These are phyloP conservation scores for Durotheca rogersii DNA, from an alignment of 495 filamentous ascomycete genomes.

Conservation along the genomic window DNA sequence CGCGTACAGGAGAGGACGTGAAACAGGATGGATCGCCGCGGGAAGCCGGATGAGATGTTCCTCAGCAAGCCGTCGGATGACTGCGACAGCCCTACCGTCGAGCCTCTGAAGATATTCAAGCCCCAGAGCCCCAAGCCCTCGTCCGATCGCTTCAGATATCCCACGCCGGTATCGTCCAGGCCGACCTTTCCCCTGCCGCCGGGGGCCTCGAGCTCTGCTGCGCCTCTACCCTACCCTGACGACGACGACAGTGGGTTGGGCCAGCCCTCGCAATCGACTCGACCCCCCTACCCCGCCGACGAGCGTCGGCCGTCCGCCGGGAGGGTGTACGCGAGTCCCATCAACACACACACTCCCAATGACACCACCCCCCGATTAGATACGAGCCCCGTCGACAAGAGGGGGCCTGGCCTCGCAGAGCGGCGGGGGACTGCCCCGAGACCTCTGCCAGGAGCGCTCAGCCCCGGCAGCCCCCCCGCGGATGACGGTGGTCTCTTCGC, in stretches of 20 bases:
- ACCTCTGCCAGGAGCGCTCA: slow-evolving; percentile 60
- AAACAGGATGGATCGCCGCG: slow-evolving; percentile 50
- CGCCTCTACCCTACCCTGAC: slow-evolving; percentile 75
- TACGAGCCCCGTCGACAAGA: slow-evolving; percentile 52
- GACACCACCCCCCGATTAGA: slow-evolving; percentile 48
- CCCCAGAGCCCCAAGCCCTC: slow-evolving; percentile 54
- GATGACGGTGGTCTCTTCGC: slow-evolving; percentile 74
- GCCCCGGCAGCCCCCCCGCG: slow-evolving; percentile 68
- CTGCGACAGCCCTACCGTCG: slow-evolving; percentile 70
- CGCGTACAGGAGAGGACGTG: slow-evolving; percentile 29
- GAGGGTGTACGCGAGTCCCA: slow-evolving; percentile 41
- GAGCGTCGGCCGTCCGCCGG: slow-evolving; percentile 37
- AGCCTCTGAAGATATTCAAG: slow-evolving; percentile 85
- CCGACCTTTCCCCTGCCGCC: slow-evolving; percentile 60
- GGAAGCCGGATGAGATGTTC: slow-evolving; percentile 73
- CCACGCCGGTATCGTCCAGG: slow-evolving; percentile 45
- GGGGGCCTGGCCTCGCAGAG: slow-evolving; percentile 61
- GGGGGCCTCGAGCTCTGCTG: slow-evolving; percentile 62
- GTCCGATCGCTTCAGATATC: slow-evolving; percentile 50
- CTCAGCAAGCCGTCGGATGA: slow-evolving; percentile 59
- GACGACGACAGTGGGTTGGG: slow-evolving; percentile 55
- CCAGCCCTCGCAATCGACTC: slow-evolving; percentile 41
- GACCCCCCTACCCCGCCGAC: slow-evolving; percentile 53
- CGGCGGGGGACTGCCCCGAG: slow-evolving; percentile 72
- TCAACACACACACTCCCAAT: slow-evolving; percentile 31